Percentiles rank a stretch among this genome's conserved stretches.
Evolutionary conservation across 306 rosid species (phyloP).

Genomic region (Begonia peltatifolia): DNA sequence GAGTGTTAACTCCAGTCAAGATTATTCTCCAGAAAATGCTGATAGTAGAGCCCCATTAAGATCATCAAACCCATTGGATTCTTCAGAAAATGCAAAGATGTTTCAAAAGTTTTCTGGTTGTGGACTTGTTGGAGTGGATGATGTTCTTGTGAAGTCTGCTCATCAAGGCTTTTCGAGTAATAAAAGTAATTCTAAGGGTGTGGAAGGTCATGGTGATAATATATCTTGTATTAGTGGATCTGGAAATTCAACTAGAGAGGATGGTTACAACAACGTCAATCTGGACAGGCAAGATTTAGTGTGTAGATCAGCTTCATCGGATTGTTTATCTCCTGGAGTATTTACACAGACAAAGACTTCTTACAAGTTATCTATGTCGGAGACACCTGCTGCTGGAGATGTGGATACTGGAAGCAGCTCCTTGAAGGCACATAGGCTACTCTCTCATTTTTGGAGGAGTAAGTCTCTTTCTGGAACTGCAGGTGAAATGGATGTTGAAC

Average conservation of each 20-base stretch:
- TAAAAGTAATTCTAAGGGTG: conserved; percentile 24
- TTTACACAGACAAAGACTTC: conserved; percentile 24
- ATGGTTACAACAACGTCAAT: conserved; percentile 21
- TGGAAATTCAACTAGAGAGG: conserved; percentile 25
- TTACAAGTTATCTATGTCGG: conserved; percentile 22
- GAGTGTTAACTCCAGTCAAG: conserved; percentile 38
- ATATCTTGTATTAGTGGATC: conserved; percentile 50
- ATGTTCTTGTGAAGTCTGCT: conserved; percentile 11
- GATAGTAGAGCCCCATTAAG: conserved; percentile 37
- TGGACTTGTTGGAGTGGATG: conserved; percentile 13
- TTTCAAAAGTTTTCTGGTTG: conserved; percentile 11
- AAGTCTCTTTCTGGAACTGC: conserved; percentile 2
- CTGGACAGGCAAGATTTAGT: conserved; percentile 17
- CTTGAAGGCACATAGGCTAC: conserved; percentile 18
- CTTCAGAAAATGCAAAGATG: conserved; percentile 13
- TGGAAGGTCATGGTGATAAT: conserved; percentile 46
- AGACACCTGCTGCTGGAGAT: conserved; percentile 28
- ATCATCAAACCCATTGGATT: conserved; percentile 10
- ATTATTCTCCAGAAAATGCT: conserved; percentile 55
- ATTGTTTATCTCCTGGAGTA: conserved; percentile 30
- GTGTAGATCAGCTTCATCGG: conserved; percentile 38
- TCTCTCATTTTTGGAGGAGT: conserved; percentile 11
- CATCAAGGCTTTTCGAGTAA: conserved; percentile 13
- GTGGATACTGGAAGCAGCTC: conserved; percentile 18
- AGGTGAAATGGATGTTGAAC: conserved; percentile 9